Percentiles rank a stretch among this genome's conserved stretches.
These are phyloP conservation scores for Bombardia bombarda DNA, from an alignment of 495 filamentous ascomycete species.

Conservation along the genomic window DNA sequence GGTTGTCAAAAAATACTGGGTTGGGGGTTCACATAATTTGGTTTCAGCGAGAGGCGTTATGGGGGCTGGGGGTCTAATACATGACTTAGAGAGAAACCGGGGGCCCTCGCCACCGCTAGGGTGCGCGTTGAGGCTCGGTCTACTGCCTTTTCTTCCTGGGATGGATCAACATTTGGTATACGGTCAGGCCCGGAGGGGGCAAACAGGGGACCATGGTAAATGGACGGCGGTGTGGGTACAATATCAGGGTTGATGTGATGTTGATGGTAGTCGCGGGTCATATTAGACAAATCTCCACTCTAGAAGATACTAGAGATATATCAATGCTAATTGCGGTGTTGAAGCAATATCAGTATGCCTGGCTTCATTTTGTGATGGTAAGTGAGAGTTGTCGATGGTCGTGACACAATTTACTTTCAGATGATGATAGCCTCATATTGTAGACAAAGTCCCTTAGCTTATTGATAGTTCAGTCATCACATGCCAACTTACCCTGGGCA, in stretches of 20 bases:
- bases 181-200: neutral
- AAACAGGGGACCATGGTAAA: neutral
- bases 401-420: too few relatives aligned
- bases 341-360: too few relatives aligned
- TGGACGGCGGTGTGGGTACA: neutral
- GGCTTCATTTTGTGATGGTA: too few relatives aligned
- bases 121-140: neutral
- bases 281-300: conserved; percentile 14
- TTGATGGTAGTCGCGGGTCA: neutral
- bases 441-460: too few relatives aligned
- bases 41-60: conserved; percentile 3
- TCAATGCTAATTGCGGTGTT: too few relatives aligned
- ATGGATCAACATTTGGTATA: neutral
- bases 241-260: neutral
- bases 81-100: neutral
- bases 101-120: neutral
- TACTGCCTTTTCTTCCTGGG: neutral
- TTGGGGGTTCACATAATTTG: conserved; percentile 1
- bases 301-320: conserved; percentile 6
- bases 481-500: too few relatives aligned
- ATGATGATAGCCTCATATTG: too few relatives aligned
- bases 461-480: too few relatives aligned
- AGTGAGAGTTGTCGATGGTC: too few relatives aligned
- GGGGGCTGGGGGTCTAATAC: neutral
- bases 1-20: neutral